A percentile compares a stretch with the other conserved stretches of the same genome.
These are phyloP conservation scores for Aspergillus proliferans DNA, from an alignment of 2,329 filamentous ascomycete genomes.

Conservation along the genomic window DNA sequence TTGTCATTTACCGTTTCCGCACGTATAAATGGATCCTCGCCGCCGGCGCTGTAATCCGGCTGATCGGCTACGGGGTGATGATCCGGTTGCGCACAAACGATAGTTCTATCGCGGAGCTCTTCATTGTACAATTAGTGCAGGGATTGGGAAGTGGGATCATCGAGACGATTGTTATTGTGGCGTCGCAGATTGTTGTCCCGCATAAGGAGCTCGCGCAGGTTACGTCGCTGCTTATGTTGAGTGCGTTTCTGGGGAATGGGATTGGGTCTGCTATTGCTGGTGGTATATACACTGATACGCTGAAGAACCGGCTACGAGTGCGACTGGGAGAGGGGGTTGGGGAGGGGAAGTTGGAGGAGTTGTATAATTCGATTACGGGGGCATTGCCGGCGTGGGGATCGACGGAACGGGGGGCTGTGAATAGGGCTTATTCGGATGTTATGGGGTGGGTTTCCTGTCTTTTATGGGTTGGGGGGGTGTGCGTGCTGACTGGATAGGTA, in stretches of 20 bases:
- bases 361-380: conserved; percentile 44
- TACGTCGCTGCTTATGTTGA: conserved; percentile 42
- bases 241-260: conserved; percentile 34
- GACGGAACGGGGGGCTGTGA: conserved; percentile 37
- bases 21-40: conserved; percentile 46
- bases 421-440: conserved; percentile 33
- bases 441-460: conserved; percentile 12
- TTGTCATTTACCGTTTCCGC: conserved; percentile 38
- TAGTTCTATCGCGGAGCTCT: conserved; percentile 42
- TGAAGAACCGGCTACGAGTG: conserved; percentile 32
- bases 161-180: conserved; percentile 38
- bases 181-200: conserved; percentile 42
- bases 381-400: conserved; percentile 38
- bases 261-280: conserved; percentile 40
- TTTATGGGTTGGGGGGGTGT: background rate
- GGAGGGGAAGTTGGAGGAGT: conserved; percentile 26
- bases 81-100: conserved; percentile 41
- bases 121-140: conserved; percentile 45
- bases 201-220: conserved; percentile 44
- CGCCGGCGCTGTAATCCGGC: conserved; percentile 35
- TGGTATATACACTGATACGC: conserved; percentile 46
- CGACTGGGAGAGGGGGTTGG: conserved; percentile 31
- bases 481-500: conserved; percentile 13
- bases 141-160: conserved; percentile 45
- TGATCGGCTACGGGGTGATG: conserved; percentile 49